A percentile compares a stretch with the other conserved stretches of the same genome.
Conservation (phyloP, 768 basidiomycete species). For the Termitomyces sp. region DNA sequence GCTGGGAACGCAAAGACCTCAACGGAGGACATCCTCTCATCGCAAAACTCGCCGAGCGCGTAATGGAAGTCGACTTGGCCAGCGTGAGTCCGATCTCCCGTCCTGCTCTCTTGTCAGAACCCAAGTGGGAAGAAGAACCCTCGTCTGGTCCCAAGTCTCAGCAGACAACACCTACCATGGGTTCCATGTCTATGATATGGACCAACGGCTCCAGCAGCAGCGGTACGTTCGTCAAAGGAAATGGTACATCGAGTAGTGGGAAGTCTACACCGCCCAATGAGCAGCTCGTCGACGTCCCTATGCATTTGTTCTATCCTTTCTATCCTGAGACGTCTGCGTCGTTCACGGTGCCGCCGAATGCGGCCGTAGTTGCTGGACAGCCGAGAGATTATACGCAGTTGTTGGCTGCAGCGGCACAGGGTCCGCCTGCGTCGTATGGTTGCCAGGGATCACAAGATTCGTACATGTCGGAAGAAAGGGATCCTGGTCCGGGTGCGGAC, state of each 20-base stretch:
- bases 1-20: constrained; percentile 83
- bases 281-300: constrained; percentile 61
- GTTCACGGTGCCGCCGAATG: constrained; percentile 6
- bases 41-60: constrained; percentile 73
- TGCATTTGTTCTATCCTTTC: constrained; percentile 73
- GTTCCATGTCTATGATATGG: too few species aligned
- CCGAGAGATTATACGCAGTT: constrained; percentile 45
- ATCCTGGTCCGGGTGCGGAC: constrained; percentile 23
- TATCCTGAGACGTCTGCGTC: constrained; percentile 44
- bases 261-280: constrained; percentile 33
- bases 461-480: constrained; percentile 68
- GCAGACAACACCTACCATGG: constrained; percentile 36
- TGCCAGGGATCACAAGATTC: constrained; percentile 54
- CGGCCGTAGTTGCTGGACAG: constrained; percentile 7
- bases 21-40: constrained; percentile 82
- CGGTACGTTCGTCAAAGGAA: constrained; percentile 15
- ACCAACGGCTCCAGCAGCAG: constrained; percentile 12
- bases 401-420: constrained; percentile 53
- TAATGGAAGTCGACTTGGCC: constrained; percentile 70
- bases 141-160: constrained; percentile 32
- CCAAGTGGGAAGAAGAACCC: constrained; percentile 47
- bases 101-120: constrained; percentile 44
- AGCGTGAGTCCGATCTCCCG: constrained; percentile 42
- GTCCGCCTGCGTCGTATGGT: constrained; percentile 48
- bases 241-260: constrained; percentile 20